Evolutionary conservation across 1,139 yeast genomes (phyloP), one percentile per base, ranked within the genome.

Genomic region (Geotrichum fermentans): DNA sequence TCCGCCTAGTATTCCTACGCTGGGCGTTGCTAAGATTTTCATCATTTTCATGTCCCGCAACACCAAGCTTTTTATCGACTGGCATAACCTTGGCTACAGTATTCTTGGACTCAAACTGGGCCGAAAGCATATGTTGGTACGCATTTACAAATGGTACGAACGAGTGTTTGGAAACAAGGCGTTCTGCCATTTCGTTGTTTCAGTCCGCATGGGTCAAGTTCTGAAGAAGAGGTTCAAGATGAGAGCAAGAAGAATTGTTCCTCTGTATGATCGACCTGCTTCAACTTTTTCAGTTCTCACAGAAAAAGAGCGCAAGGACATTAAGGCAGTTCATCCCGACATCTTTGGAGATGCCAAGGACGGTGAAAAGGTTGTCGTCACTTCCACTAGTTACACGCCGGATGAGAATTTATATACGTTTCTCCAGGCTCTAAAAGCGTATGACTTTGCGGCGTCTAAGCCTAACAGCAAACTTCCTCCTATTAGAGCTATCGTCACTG

Each of bases 61-160:
- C 4, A 78, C 86, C 1, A 67, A 77, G 58, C 69, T 92, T 34
- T 75, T 92, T 17, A 79, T 94, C 49, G 99, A 94, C 67, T 94
- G 98, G 98, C 99, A 94, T 66, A 94, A 94, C 64, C 72, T 94
- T 58, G 96, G 95, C 47, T 92, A 80, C 66, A 78, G 95, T 1
- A 87, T 94, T 28, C 70, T 94, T 54, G 83, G 84, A 49, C 66
- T 92, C 58, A 80, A 81, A 56, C 79, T 79, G 59, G 71, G 65
- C 14, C 56, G 67, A 45, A 65, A 61, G 44, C 89, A 87, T 60
- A 81, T 83, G 0, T 64, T 87, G 52, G 96, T 90, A 2, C 66
- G 68, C 43, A 38, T 80, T 2, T 77, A 87, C 58, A 77, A 70
- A 55, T 52, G 64, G 13, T 68, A 68, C 49, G 72, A 68, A 53